Base-by-base conservation (phyloP, 345 rosid genomes). In the Streptanthus diversifolius region DNA sequence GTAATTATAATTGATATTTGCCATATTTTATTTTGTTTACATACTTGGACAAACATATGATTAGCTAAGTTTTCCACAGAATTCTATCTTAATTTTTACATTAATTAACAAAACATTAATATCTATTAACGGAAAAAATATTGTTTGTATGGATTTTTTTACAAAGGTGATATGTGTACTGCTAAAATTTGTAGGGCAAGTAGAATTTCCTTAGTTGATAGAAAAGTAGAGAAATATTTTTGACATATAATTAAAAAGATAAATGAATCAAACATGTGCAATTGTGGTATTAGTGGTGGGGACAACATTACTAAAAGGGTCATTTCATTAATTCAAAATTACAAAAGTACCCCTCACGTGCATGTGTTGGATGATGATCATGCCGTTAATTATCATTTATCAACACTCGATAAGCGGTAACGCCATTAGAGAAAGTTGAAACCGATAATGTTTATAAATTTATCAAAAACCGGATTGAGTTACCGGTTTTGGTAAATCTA, bases 261-360 rank as follows among this genome's bases (percentile, higher is more conserved):
- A 48, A 71, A 58, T 56, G 55, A 64, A 77, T 1, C 40, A 64
- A 77, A 77, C 72, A 64, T 64, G 76, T 64, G 76, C 76, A 77
- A 64, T 29, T 70, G 68, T 77, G 76, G 71, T 63, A 70, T 68
- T 29, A 63, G 75, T 77, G 80, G 80, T 77, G 80, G 80, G 67
- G 67, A 39, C 56, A 65, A 29, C 47, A 37, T 77, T 53, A 69
- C 48, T 15, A 64, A 57, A 57, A 77, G 68, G 8, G 76, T 57
- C 62, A 71, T 57, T 39, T 71, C 25, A 3, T 77, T 71, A 62
- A 72, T 64, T 64, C 32, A 22, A 37, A 59, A 37, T 64, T 70
- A 76, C 80, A 76, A 39, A 49, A 32, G 40, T 69, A 54, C 75
- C 66, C 48, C 71, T 76, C 80, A 76, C 75, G 75, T 76, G 80